phyloP scores from a whole-genome alignment of 2,329 filamentous ascomycete species.

The Ceratocystis lukuohia region DNA sequence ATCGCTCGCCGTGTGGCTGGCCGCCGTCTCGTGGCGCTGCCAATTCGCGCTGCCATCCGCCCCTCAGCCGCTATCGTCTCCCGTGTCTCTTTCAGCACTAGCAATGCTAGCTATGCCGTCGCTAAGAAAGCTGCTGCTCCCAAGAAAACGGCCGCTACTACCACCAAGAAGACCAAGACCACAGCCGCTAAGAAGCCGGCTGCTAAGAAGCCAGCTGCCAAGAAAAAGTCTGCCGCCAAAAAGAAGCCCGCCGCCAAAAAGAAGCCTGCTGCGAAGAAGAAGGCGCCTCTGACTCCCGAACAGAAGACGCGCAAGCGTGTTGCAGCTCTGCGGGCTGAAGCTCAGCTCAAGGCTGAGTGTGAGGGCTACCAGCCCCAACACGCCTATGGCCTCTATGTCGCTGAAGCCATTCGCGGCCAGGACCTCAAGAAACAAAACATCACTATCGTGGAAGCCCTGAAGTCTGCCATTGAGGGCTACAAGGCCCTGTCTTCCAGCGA shows the following conservation, averaged over 20 bases:
- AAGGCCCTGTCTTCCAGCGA: conserved; percentile 31
- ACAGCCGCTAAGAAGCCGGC: conserved; percentile 22
- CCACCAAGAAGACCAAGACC: conserved; percentile 23
- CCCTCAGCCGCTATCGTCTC: background rate
- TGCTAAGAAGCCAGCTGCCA: conserved; percentile 21
- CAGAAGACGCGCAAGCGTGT: conserved; percentile 24
- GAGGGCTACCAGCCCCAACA: conserved; percentile 22
- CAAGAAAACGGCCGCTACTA: conserved; percentile 17
- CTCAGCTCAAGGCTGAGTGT: conserved; percentile 4
- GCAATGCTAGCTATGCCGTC: background rate
- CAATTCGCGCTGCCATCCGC: conserved; percentile 15
- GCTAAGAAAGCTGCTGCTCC: background rate
- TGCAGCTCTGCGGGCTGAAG: background rate
- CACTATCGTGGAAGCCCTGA: conserved; percentile 22
- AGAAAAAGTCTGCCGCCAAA: conserved; percentile 21
- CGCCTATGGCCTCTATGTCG: conserved; percentile 29
- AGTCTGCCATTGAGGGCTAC: conserved; percentile 26
- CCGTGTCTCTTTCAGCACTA: conserved; percentile 9
- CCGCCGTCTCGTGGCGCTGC: conserved; percentile 12
- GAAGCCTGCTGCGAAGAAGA: conserved; percentile 23
- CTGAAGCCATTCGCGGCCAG: conserved; percentile 25
- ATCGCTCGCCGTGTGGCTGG: conserved; percentile 16
- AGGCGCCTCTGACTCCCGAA: conserved; percentile 30
- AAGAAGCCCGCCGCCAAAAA: conserved; percentile 22
- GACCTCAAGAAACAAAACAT: background rate